Conservation (phyloP, 1,284 basidiomycete species). For the Leucocoprinus gongylophorus region DNA sequence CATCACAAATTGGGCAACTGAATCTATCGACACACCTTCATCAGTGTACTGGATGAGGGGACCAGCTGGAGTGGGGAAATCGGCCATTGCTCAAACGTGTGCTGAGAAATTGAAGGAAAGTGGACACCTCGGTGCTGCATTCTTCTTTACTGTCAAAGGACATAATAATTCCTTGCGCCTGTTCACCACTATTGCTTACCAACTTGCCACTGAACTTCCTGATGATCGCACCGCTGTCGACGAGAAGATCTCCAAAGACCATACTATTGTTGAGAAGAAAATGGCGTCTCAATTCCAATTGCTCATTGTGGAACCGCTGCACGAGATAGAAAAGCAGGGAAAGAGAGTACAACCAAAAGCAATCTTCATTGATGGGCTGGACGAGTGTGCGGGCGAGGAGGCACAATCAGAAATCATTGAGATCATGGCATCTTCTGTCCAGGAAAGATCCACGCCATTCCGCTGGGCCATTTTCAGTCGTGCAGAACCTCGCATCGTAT, state of each 20-base stretch:
- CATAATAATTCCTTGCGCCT: neutral
- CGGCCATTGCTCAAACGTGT: conserved; percentile 9
- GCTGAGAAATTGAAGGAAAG: neutral
- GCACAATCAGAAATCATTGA: conserved; percentile 1
- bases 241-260: neutral
- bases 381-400: conserved; percentile 6
- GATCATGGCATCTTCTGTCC: neutral
- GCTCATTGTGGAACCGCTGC: conserved; percentile 5
- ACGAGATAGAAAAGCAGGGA: neutral
- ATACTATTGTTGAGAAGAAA: neutral
- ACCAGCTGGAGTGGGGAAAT: conserved; percentile 9
- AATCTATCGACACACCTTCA: too few relatives aligned
- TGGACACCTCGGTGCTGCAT: neutral
- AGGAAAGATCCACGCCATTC: neutral
- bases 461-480: conserved; percentile 6
- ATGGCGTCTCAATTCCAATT: neutral
- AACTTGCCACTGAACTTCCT: neutral
- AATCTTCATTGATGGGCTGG: conserved; percentile 11
- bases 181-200: conserved; percentile 5
- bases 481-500: conserved; percentile 1
- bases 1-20: neutral
- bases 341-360: neutral
- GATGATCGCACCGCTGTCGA: neutral
- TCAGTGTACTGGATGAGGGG: neutral
- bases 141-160: conserved; percentile 4